Evolutionary conservation across 768 basidiomycete species (phyloP), one percentile per base, ranked within the genome.

Genomic region (Plicaturopsis crispa): DNA sequence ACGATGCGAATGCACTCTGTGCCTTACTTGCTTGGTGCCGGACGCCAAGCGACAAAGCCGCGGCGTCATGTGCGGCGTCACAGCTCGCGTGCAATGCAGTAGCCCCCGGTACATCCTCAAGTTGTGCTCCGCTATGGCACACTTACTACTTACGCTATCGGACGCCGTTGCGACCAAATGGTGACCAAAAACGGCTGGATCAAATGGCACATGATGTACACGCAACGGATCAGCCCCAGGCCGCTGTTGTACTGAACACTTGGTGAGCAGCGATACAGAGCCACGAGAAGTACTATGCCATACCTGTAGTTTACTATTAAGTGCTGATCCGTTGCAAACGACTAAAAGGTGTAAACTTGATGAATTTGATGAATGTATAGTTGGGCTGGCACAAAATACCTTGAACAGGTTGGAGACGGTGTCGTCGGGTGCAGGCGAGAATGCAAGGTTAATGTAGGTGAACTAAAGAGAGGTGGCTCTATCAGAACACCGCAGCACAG

Each of bases 391-490:
- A 43, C 60, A n/a, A n/a, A n/a, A 16, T 46, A 77, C 80, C 58
- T 80, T 80, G 66, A 65, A 84, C 45, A 84, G 56, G 44, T 82
- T 83, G 2, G 76, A 70, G 6, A 85, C 80, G 0, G 78, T 78
- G 48, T 84, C 83, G 52, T 85, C 83, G 0, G 81, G 84, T 4
- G 83, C 80, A 18, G 83, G 83, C 8, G 81, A 76, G 54, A 85
- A 85, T 1, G 84, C 77, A 17, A 80, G 61, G 51, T 85, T 85
- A 69, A 85, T 83, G 50, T 85, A 85, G 12, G 80, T 78, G 60
- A 81, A 85, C 82, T 83, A 40, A 13, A n/a, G n/a, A n/a, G n/a
- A n/a, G n/a, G n/a, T n/a, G n/a, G n/a, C n/a, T 38, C 30, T 28
- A 30, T 14, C 26, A 28, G 26, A 28, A n/a, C n/a, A n/a, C n/a